Percentiles rank a stretch among this genome's conserved stretches.
Evolutionary conservation across 2,329 filamentous ascomycete species (phyloP).

Genomic region (Stachybotrys elegans): DNA sequence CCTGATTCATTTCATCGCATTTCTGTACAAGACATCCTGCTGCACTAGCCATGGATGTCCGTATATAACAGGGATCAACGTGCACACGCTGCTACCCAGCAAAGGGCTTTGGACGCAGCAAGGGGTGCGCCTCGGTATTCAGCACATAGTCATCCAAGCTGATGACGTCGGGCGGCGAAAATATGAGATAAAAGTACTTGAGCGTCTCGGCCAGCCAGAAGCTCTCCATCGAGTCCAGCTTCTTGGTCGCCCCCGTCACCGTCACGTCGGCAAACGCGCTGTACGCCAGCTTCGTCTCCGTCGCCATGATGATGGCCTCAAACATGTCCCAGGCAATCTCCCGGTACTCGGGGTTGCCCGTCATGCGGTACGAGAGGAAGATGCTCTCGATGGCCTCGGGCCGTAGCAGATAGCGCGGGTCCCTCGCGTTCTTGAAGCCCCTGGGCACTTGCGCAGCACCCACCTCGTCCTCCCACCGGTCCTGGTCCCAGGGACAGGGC

Average conservation of each 20-base stretch:
- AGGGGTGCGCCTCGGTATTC: constrained; percentile 52
- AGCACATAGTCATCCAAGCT: constrained; percentile 60
- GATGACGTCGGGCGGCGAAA: constrained; percentile 52
- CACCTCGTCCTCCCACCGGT: constrained; percentile 18
- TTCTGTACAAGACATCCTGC: too few species aligned
- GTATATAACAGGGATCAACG: too few species aligned
- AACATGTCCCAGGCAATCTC: constrained; percentile 75
- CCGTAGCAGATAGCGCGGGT: constrained; percentile 59
- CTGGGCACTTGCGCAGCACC: constrained; percentile 29
- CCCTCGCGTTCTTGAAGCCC: constrained; percentile 58
- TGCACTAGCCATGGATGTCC: too few species aligned
- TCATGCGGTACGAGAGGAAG: constrained; percentile 72
- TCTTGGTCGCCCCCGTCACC: constrained; percentile 21
- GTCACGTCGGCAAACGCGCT: constrained; percentile 61
- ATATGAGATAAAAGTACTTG: constrained; percentile 63
- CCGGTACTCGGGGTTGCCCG: constrained; percentile 59
- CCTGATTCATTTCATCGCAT: too few species aligned
- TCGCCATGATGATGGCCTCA: constrained; percentile 53
- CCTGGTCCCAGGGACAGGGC: constrained; percentile 26
- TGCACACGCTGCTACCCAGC: too few species aligned
- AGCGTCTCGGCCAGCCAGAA: constrained; percentile 69
- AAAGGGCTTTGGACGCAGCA: constrained; percentile 24
- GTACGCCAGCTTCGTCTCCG: constrained; percentile 57
- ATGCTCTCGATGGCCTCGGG: constrained; percentile 78
- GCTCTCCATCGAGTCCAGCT: constrained; percentile 64